Evolutionary conservation across 2,329 filamentous ascomycete species (phyloP), one percentile per base, ranked within the genome.

Genomic region (Pseudogymnoascus sp.): DNA sequence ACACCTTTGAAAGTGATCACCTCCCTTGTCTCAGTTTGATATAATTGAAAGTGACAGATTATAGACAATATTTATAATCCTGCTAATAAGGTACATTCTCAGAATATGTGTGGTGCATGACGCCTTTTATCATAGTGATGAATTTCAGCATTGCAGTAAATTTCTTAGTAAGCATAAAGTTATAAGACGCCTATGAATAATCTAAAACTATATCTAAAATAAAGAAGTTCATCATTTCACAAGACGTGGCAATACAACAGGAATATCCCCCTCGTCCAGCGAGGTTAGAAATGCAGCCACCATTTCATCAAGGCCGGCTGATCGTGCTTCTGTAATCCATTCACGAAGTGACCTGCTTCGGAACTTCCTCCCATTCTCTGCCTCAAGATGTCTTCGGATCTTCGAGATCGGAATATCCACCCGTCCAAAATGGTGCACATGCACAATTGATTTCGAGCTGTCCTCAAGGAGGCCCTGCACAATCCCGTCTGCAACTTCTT

Each of bases 401-500:
- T 39, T 39, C 37, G 11, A 39, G 37, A 39, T 39, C 37, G 37
- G 37, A 39, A 39, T 39, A 39, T 39, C 37, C 37, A 39, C 37
- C 37, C n/a, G 37, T 39, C 37, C 37, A 17, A 39, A 39, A 39
- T 39, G 37, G 37, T 39, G 37, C 37, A 39, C 37, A 39, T 39
- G 37, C 6, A 39, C 37, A 17, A 39, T 39, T 39, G 37, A 39
- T 39, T 39, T 39, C 11, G 37, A 39, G 37, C 37, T 39, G 37
- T 39, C 37, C 37, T 7, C n/a, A 39, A 39, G 37, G 37, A 39
- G 37, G 37, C 37, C 37, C 37, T 39, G 37, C 37, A 39, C 37
- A 39, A 63, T 58, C 62, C 54, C 50, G 7, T 15, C 13, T n/a
- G 61, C 62, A 17, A 39, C 31, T 8, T 17, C 24, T 24, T 63